Conservation (phyloP, 441 rosid species). For the Monsonia emarginata region DNA sequence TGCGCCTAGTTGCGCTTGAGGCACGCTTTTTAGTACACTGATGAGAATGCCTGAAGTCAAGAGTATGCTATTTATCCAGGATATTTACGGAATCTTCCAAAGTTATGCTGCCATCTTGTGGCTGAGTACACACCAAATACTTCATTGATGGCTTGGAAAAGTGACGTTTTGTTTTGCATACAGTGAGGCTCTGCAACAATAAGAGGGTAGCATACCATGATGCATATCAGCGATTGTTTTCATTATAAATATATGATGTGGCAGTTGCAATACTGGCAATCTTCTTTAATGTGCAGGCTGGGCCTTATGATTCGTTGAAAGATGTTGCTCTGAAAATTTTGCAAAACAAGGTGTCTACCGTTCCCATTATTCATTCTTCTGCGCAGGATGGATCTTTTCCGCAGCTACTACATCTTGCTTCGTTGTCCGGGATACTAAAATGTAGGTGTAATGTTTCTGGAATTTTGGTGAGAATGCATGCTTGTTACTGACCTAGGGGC, state of each 20-base stretch:
- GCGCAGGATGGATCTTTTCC: conserved; percentile 49
- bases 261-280: background rate
- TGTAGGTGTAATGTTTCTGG: conserved; percentile 32
- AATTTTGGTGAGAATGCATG: background rate
- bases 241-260: too few species aligned
- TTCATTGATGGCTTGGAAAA: background rate
- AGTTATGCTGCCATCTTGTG: too few species aligned
- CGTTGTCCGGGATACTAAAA: conserved; percentile 52
- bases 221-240: too few species aligned
- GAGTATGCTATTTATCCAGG: too few species aligned
- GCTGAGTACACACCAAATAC: too few species aligned
- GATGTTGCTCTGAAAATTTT: conserved; percentile 44
- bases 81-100: too few species aligned
- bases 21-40: too few species aligned
- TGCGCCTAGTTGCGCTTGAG: too few species aligned
- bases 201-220: too few species aligned
- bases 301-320: conserved; percentile 48
- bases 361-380: conserved; percentile 44
- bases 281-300: conserved; percentile 29
- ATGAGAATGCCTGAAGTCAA: too few species aligned
- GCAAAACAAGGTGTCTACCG: conserved; percentile 39
- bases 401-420: conserved; percentile 53
- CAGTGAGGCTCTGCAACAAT: too few species aligned
- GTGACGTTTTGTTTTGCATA: too few species aligned
- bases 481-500: conserved; percentile 20